These are phyloP conservation scores for Malassezia globosa DNA, from an alignment of 1,284 basidiomycete genomes.

Conservation along the genomic window DNA sequence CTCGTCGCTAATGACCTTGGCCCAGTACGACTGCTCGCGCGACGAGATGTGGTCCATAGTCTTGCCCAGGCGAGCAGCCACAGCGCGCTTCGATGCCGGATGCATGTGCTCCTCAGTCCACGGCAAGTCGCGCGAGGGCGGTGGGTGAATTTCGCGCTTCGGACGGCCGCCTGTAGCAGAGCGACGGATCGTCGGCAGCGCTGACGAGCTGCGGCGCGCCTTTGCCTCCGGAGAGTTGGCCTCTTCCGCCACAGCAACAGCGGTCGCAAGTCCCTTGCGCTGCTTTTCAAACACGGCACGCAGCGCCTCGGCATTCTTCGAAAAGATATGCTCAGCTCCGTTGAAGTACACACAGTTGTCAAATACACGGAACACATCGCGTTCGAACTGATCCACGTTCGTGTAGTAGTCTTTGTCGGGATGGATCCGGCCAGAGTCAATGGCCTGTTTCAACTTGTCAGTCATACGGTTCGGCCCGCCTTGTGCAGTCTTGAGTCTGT, in stretches of 20 bases:
- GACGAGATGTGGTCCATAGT: constrained; percentile 25
- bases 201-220: constrained; percentile 60
- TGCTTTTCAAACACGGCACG: constrained; percentile 79
- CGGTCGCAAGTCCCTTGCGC: constrained; percentile 49
- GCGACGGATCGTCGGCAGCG: constrained; percentile 66
- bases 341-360: constrained; percentile 84
- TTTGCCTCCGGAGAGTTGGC: constrained; percentile 29
- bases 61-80: constrained; percentile 19
- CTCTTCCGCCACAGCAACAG: constrained; percentile 50
- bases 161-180: constrained; percentile 60
- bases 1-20: constrained; percentile 65
- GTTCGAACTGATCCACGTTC: constrained; percentile 28
- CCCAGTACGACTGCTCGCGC: constrained; percentile 53
- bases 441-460: constrained; percentile 36
- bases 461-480: constrained; percentile 16
- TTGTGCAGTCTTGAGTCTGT: constrained; percentile 23
- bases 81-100: constrained; percentile 16
- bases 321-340: constrained; percentile 69
- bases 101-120: constrained; percentile 58
- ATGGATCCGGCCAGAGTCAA: constrained; percentile 23
- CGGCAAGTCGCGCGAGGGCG: constrained; percentile 77
- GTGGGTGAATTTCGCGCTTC: constrained; percentile 92
- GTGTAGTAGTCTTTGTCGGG: constrained; percentile 29
- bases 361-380: constrained; percentile 56
- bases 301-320: constrained; percentile 65